These are phyloP conservation scores for Magnaporthiopsis incrustans DNA, from an alignment of 2,329 filamentous ascomycete genomes.

Conservation along the genomic window DNA sequence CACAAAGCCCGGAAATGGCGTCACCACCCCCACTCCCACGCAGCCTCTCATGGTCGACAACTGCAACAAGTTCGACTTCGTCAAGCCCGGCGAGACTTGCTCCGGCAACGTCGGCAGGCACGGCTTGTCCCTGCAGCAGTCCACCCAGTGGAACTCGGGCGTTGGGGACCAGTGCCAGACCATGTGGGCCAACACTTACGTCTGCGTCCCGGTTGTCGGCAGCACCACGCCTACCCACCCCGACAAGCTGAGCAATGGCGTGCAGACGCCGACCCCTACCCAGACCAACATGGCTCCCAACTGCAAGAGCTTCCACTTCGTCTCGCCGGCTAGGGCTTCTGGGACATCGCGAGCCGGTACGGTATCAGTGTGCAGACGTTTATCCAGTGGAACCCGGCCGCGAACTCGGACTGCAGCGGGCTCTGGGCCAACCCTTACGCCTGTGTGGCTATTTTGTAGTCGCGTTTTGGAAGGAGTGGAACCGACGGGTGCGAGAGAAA, in stretches of 20 bases:
- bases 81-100: neutral
- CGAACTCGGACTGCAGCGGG: neutral
- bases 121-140: neutral
- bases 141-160: neutral
- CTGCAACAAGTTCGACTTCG: constrained; percentile 2
- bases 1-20: too few relatives aligned
- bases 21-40: too few relatives aligned
- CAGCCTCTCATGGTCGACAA: too few relatives aligned
- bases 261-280: too few relatives aligned
- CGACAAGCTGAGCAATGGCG: too few relatives aligned
- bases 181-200: too few relatives aligned
- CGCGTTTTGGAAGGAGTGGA: too few relatives aligned
- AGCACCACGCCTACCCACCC: too few relatives aligned
- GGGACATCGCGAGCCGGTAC: neutral
- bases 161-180: neutral
- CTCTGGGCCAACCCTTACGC: neutral
- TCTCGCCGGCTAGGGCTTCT: neutral
- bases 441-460: neutral
- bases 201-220: too few relatives aligned
- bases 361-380: neutral
- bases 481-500: too few relatives aligned
- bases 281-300: too few relatives aligned
- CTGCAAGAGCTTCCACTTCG: neutral
- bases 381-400: constrained; percentile 5
- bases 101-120: neutral